Evolutionary conservation across 2,329 filamentous ascomycete genomes (phyloP).

Genomic region (Emydomyces testavorans): DNA sequence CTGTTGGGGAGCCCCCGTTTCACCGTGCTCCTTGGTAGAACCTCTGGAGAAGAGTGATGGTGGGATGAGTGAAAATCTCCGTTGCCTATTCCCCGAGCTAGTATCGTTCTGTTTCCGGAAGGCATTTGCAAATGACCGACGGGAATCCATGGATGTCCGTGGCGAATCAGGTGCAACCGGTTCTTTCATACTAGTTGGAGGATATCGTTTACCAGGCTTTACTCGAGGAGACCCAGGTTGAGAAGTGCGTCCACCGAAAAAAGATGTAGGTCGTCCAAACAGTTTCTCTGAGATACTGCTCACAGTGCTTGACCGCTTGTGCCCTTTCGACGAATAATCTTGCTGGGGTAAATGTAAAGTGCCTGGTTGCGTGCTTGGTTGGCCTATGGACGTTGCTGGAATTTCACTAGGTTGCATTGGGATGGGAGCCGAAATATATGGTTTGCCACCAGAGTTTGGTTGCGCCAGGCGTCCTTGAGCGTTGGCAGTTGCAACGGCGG

Average conservation of each 20-base stretch:
- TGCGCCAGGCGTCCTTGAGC: conserved; percentile 84
- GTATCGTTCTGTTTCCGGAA: conserved; percentile 62
- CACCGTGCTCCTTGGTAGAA: conserved; percentile 42
- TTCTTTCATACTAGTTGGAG: conserved; percentile 69
- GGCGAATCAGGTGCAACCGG: conserved; percentile 49
- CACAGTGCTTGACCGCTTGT: conserved; percentile 63
- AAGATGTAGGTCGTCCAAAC: conserved; percentile 69
- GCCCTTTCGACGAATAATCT: conserved; percentile 37
- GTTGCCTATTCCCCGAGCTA: conserved; percentile 47
- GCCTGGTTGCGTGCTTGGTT: conserved; percentile 48
- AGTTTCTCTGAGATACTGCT: conserved; percentile 73
- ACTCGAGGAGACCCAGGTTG: conserved; percentile 31
- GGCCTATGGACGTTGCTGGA: conserved; percentile 45
- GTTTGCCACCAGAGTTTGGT: conserved; percentile 53
- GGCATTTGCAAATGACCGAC: conserved; percentile 59
- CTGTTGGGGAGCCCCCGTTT: conserved; percentile 31
- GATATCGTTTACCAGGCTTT: conserved; percentile 57
- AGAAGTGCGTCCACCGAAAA: conserved; percentile 52
- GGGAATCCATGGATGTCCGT: conserved; percentile 60
- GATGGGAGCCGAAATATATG: conserved; percentile 59
- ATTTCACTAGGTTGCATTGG: conserved; percentile 44
- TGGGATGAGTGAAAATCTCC: conserved; percentile 61
- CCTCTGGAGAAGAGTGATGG: conserved; percentile 53
- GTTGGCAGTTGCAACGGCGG: conserved; percentile 77
- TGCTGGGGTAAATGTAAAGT: conserved; percentile 45